Evolutionary conservation across 352 stramenopile species (phyloP).

Genomic region (Phytopythium cucurbitacearum): DNA sequence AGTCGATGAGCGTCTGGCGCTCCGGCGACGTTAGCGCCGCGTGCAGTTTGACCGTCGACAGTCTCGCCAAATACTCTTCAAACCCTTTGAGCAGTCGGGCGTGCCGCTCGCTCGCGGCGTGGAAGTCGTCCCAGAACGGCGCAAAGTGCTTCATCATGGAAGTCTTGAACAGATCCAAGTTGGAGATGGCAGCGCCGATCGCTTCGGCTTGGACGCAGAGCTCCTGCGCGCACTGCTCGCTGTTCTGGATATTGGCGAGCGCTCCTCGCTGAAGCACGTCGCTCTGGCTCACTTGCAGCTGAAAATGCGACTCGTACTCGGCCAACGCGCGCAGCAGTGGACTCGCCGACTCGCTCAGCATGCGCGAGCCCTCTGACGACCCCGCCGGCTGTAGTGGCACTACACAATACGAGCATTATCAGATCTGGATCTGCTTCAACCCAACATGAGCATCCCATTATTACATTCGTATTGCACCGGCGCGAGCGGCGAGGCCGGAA

Average conservation of each 20-base stretch:
- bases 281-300: conserved; percentile 69
- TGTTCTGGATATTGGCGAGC: conserved; percentile 46
- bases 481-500: conserved; percentile 23
- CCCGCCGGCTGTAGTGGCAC: conserved; percentile 46
- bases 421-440: neutral
- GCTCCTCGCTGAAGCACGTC: conserved; percentile 50
- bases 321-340: conserved; percentile 72
- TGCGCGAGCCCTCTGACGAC: conserved; percentile 61
- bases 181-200: conserved; percentile 69
- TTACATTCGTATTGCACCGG: conserved; percentile 44
- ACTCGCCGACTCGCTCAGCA: conserved; percentile 75
- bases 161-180: conserved; percentile 76
- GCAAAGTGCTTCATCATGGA: conserved; percentile 82
- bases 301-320: conserved; percentile 82
- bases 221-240: conserved; percentile 45
- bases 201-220: conserved; percentile 65
- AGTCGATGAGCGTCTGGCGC: conserved; percentile 75
- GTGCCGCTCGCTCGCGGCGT: conserved; percentile 48
- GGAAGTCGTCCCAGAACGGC: conserved; percentile 80
- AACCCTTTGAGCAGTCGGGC: conserved; percentile 62
- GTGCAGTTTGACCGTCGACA: conserved; percentile 62
- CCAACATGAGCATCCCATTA: conserved; percentile 3
- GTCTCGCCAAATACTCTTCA: conserved; percentile 51
- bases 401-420: conserved; percentile 9
- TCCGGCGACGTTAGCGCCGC: conserved; percentile 47